Evolutionary conservation across 169 alveolate species (phyloP), one percentile per base, ranked within the genome.

Genomic region (Plasmodium berghei): DNA sequence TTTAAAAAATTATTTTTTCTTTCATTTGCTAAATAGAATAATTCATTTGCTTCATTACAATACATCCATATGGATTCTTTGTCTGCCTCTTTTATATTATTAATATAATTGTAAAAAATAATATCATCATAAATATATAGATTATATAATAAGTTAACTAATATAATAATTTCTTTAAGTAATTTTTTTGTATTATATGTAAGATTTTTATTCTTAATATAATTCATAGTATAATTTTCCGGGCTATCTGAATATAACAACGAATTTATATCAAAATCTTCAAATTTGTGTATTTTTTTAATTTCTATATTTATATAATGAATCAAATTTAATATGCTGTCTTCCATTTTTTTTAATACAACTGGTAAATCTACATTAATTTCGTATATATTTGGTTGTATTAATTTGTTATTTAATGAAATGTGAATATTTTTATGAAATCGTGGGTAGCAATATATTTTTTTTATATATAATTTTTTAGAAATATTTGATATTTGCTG

Each of bases 1-100:
- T 86, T 86, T 48, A 86, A 46, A 52, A 86, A 86, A 1, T 10
- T 28, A 22, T 70, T 26, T 22, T 69, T 86, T n/a, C 91, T 69
- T 63, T 86, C 87, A n/a, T 48, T 59, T 10, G 91, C 45, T 71
- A 86, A 46, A 9, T 70, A 59, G 46, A 70, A 86, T 4, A 86
- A 26, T 70, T 86, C 91, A 28, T 71, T 86, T 24, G 91, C 91
- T 8, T 86, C 87, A 71, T 86, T 70, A 66, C 91, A 70, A n/a
- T 86, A 86, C 59, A 86, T 48, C 91, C 91, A 86, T 6, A 71
- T 86, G 46, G 87, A 55, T 86, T 86, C 91, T n/a, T 71, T 86
- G 34, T 69, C 91, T 20, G 75, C 91, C n/a, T 86, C 87, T 52
- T 86, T 86, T 48, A 86, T 18, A 62, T 86, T 86, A 34, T 69